Evolutionary conservation across 179 eudicot genomes (phyloP), one percentile per base, ranked within the genome.

Genomic region (Camellia oleifera): DNA sequence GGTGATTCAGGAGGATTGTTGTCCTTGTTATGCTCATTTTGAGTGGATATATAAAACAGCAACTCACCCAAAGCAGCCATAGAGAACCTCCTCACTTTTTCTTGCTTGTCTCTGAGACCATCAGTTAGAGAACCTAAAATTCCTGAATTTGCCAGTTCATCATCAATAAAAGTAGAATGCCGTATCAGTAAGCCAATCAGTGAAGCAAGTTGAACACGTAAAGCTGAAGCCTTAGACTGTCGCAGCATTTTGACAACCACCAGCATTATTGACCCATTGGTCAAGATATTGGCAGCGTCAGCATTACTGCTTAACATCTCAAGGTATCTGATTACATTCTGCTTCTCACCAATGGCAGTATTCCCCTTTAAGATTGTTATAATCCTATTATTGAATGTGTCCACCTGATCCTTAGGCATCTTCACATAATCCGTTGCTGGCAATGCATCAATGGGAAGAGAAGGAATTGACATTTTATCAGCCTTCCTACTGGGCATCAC

Each of bases 51-150:
- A 81, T 96, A 94, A 81, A 94, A 96, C 54, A 96, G 82, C 85
- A 94, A 85, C 88, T 95, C 99, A 48, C 99, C 99, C 83, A 95
- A 73, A 69, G 98, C 98, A 83, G 99, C 99, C 99, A 96, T 94
- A 66, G 98, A 94, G 80, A 90, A 96, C 81, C 99, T 88, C 89
- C 98, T 90, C 23, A 94, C 98, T 86, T 96, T 96, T 80, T 94
- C 99, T 85, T 90, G 98, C 77, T 88, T 88, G 83, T 96, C 98
- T 81, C 96, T 87, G 46, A 96, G 96, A 77, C 98, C 94, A 81
- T 94, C 91, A 77, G 92, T 88, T 46, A 96, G 80, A 61, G 97
- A 86, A 81, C 88, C 91, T 69, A 96, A 85, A 79, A 96, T 88
- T 80, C 97, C 99, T 81, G 97, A 92, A 90, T 88, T 89, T 57